Evolutionary conservation across 2,329 filamentous ascomycete species (phyloP), one percentile per base, ranked within the genome.

Genomic region (Sordariomycetes sp.): DNA sequence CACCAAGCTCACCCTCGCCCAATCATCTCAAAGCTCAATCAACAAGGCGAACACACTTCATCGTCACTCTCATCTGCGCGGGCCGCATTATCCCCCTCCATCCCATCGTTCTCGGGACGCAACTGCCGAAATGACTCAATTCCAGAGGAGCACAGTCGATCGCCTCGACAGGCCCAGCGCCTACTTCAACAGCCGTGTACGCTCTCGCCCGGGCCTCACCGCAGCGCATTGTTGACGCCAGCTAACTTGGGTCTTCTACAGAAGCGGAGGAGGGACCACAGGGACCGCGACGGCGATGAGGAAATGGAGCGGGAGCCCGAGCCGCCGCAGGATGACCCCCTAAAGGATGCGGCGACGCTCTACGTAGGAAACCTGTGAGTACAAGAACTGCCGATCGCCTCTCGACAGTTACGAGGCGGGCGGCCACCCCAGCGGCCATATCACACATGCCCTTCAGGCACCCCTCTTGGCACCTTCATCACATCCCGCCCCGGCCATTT

Each of bases 121-220:
- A 20, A 54, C 52, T 18, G 40, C 25, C 24, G 24, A 34, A n/a
- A 55, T 48, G 54, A 46, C 40, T 5, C 34, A 28, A 8, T 48
- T 43, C 16, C 54, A 43, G 25, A 76, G 82, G 68, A 85, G 80
- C 70, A 97, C 94, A 7, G 89, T 97, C 62, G 93, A 97, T 55
- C 82, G 94, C 61, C 83, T 99, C 62, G 94, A 99, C 74, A 88
- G 87, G 73, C 93, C 94, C 20, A 97, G 93, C 71, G 92, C 93
- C 66, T 99, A 99, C 76, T 96, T 92, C 68, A 81, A 85, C 62
- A 86, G 81, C 74, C 89, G 89, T 76, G 93, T 95, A 76, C 70
- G 46, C n/a, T 22, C 46, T 24, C 22, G 46, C 46, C 59, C 35
- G 53, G 32, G 16, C 24, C 20, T 24, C 20, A 11, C 7, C n/a